phyloP scores from a whole-genome alignment of 805 yeast species.

The Wickerhamiella kurtzmanii region DNA sequence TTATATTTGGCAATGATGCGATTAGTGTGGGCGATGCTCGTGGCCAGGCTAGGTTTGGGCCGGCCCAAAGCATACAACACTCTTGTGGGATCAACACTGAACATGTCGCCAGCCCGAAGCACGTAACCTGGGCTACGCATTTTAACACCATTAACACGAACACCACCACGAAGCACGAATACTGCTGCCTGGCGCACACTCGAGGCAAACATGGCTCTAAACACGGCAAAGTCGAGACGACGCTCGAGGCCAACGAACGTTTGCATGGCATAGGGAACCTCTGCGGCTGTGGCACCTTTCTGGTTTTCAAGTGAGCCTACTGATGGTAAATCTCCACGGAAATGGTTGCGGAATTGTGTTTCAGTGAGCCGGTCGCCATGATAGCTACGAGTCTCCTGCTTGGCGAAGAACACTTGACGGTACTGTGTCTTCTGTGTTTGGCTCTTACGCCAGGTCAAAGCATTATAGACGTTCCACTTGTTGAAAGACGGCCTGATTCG shows the following conservation, averaged over 20 bases:
- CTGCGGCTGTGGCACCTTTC: conserved; percentile 9
- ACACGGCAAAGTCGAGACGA: conserved; percentile 78
- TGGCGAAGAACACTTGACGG: conserved; percentile 86
- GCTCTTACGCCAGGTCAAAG: conserved; percentile 48
- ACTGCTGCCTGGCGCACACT: conserved; percentile 90
- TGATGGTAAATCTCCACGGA: conserved; percentile 27
- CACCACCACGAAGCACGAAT: conserved; percentile 68
- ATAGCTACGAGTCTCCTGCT: conserved; percentile 83
- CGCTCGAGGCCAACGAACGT: conserved; percentile 80
- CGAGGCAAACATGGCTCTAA: conserved; percentile 86
- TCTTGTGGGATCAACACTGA: conserved; percentile 71
- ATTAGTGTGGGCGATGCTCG: conserved; percentile 57
- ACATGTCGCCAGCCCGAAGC: conserved; percentile 73
- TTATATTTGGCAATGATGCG: conserved; percentile 68
- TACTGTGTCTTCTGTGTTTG: conserved; percentile 41
- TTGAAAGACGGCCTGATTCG: conserved; percentile 75
- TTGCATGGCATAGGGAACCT: conserved; percentile 76
- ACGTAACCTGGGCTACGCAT: conserved; percentile 70
- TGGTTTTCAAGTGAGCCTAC: background rate
- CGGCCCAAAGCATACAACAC: conserved; percentile 79
- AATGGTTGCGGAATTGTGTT: conserved; percentile 58
- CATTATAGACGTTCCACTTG: conserved; percentile 83
- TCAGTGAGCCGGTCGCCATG: conserved; percentile 93
- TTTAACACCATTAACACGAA: conserved; percentile 68
- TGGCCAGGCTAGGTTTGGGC: conserved; percentile 58